Conservation (phyloP, 306 rosid genomes). For the Hippophae tibetana region DNA sequence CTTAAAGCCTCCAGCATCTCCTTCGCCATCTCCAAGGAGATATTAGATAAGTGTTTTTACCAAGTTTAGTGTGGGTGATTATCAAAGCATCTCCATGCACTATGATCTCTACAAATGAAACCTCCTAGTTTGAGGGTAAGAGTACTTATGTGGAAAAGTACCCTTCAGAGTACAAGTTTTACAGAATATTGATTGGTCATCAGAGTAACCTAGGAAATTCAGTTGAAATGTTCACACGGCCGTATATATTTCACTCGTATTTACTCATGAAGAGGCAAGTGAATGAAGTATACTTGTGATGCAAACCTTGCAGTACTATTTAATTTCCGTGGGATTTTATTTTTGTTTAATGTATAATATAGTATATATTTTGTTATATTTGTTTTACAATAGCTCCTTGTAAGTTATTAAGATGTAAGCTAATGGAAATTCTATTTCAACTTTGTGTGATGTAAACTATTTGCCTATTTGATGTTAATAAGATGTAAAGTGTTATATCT, state of each 20-base stretch:
- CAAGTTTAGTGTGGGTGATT: constrained; percentile 28
- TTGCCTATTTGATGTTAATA: too few species aligned
- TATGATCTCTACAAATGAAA: neutral
- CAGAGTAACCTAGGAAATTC: constrained; percentile 10
- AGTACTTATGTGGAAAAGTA: constrained; percentile 2
- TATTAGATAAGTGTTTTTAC: constrained; percentile 18
- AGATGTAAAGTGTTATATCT: too few species aligned
- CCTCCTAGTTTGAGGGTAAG: constrained; percentile 6
- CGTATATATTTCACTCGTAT: neutral
- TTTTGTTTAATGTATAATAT: neutral
- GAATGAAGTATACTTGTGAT: constrained; percentile 7
- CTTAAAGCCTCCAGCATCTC: constrained; percentile 88
- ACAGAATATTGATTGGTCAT: constrained; percentile 16
- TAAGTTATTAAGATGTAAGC: too few species aligned
- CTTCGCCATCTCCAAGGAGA: constrained; percentile 32
- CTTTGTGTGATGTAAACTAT: too few species aligned
- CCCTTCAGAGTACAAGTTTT: constrained; percentile 4
- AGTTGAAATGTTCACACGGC: neutral
- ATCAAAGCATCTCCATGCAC: neutral
- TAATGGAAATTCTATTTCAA: too few species aligned
- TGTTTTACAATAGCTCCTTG: too few species aligned
- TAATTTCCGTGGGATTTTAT: neutral
- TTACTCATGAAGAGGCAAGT: constrained; percentile 16
- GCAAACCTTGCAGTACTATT: constrained; percentile 6
- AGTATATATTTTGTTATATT: too few species aligned